Evolutionary conservation across 1,284 basidiomycete species (phyloP), one percentile per base, ranked within the genome.

Genomic region (Peniophora sp.): DNA sequence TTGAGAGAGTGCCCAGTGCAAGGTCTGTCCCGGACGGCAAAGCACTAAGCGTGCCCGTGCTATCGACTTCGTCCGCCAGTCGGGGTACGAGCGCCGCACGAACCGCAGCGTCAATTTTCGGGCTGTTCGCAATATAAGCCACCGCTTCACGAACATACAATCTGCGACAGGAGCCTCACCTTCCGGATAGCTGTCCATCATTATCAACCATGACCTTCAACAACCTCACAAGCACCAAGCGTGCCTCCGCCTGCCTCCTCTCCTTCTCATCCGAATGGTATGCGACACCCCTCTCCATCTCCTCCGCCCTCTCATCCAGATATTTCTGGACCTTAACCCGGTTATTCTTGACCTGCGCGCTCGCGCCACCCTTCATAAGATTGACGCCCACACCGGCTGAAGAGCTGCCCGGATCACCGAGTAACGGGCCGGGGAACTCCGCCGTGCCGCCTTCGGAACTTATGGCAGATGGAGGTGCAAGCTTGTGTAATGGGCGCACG

Each of bases 391-490:
- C 27, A 32, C 27, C 27, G 12, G 85, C 70, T 14, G 81, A 75
- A 0, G 81, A 77, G 3, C 79, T 71, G 11, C 82, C 81, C 41
- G 85, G 79, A 64, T 95, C 92, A 43, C 80, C 78, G 56, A 92
- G 82, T 53, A 97, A 65, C 2, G 94, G 94, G 0, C 94, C 94
- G 45, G 94, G 92, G 69, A 85, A 97, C 1, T 72, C 65, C 1
- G 75, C 69, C 3, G 75, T 66, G 11, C 82, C 78, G 3, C 69
- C 62, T 43, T 84, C 81, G 12, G 27, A 32, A 12, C 27, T 12
- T 22, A 86, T 65, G 1, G 78, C 79, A 41, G 81, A 80, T 52
- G 83, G 74, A 1, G 89, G 85, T 19, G 92, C 75, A 11, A 91
- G 58, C 27, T 83, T 81, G 53, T 82, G 77, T 46, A 96, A 60